Evolutionary conservation across 148 eudicot genomes (phyloP).

Genomic region (Rhododendron kiyosumense): DNA sequence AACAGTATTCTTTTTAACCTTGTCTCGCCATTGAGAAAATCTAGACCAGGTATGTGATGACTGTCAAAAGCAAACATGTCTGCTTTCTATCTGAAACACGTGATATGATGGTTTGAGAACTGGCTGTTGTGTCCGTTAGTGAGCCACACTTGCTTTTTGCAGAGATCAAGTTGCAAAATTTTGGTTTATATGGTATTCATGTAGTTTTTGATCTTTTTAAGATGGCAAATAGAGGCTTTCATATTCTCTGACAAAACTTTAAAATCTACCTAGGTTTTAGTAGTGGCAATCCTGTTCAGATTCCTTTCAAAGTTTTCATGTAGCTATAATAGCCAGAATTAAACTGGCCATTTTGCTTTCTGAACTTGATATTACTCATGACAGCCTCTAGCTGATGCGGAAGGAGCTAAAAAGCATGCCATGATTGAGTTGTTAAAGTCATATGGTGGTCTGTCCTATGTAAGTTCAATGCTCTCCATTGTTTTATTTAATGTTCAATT

Average conservation of each 20-base stretch:
- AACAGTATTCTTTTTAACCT: not conserved
- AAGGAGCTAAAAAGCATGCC: constrained; percentile 76
- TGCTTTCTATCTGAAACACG: not conserved
- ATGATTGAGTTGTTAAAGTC: constrained; percentile 79
- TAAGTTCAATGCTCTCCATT: constrained; percentile 41
- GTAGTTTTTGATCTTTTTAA: not conserved
- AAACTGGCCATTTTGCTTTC: not conserved
- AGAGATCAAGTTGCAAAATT: not conserved
- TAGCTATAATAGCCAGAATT: constrained; percentile 2
- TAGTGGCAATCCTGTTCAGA: not conserved
- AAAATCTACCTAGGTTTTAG: not conserved
- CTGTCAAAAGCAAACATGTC: not conserved
- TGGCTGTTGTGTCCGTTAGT: not conserved
- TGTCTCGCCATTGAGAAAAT: not conserved
- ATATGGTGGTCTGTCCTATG: constrained; percentile 82
- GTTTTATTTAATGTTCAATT: not conserved
- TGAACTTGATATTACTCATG: constrained; percentile 19
- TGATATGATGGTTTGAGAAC: not conserved
- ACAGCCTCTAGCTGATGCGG: constrained; percentile 99
- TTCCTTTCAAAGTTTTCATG: not conserved
- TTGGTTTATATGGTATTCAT: not conserved
- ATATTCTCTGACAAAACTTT: not conserved
- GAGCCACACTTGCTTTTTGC: not conserved
- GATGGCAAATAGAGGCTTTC: not conserved
- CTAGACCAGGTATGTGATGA: not conserved